Evolutionary conservation across 768 basidiomycete genomes (phyloP).

Genomic region (Leccinum fibrillosum): DNA sequence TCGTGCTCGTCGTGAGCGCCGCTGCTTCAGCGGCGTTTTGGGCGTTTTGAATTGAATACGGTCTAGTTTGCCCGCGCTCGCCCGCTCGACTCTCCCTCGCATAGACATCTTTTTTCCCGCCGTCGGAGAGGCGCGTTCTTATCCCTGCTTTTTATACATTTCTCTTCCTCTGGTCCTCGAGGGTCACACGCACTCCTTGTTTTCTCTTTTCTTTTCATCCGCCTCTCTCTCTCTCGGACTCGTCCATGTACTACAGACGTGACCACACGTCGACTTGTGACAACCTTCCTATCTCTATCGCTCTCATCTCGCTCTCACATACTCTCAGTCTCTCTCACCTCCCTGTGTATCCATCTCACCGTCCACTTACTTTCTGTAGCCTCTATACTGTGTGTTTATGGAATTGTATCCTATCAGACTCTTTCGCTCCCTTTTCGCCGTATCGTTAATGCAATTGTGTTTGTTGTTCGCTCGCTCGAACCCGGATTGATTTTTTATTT

Average conservation of each 20-base stretch:
- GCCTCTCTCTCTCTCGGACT: background rate
- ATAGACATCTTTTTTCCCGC: background rate
- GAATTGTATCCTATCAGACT: background rate
- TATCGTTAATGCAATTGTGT: background rate
- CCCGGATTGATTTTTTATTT: background rate
- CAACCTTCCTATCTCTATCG: background rate
- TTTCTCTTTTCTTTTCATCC: background rate
- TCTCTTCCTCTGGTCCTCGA: background rate
- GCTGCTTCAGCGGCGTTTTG: background rate
- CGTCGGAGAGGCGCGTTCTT: background rate
- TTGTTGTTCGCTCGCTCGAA: background rate
- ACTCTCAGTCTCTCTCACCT: background rate
- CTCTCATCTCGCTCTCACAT: too few relatives aligned
- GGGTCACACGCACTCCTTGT: background rate
- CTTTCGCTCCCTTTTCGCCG: background rate
- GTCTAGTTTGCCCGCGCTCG: background rate
- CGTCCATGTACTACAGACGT: background rate
- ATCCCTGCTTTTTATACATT: background rate
- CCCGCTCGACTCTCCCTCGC: background rate
- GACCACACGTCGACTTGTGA: background rate
- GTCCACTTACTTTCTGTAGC: background rate
- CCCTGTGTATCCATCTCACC: background rate
- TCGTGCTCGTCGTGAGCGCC: constrained; percentile 3
- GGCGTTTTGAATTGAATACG: background rate
- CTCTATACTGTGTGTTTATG: background rate